Conservation (phyloP, 768 basidiomycete genomes). For the Pleurotus tuber-regium region DNA sequence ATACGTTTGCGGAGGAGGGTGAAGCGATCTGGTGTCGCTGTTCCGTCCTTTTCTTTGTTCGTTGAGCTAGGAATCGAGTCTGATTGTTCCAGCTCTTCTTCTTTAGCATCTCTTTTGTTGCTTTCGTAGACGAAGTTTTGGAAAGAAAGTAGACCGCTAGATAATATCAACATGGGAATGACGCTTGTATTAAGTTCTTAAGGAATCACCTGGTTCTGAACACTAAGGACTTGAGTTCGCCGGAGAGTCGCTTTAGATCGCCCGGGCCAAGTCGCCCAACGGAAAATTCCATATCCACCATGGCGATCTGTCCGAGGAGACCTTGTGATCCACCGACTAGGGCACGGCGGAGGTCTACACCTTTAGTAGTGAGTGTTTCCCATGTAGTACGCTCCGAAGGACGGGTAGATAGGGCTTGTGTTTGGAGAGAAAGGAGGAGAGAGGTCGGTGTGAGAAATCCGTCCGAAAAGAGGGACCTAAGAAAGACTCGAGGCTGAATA, state of each 20-base stretch:
- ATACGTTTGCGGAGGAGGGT: constrained; percentile 26
- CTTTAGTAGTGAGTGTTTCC: constrained; percentile 25
- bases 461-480: not conserved
- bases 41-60: not conserved
- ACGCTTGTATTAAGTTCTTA: too few species aligned
- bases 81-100: constrained; percentile 8
- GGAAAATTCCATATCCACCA: constrained; percentile 40
- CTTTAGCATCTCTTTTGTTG: constrained; percentile 25
- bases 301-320: constrained; percentile 32
- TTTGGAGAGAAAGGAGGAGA: constrained; percentile 31
- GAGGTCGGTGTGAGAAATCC: constrained; percentile 19
- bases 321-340: constrained; percentile 30
- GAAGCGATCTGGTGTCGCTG: constrained; percentile 24
- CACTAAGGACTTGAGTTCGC: constrained; percentile 36
- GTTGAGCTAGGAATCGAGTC: not conserved
- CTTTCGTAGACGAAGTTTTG: constrained; percentile 32
- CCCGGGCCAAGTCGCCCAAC: constrained; percentile 40
- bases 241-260: constrained; percentile 37
- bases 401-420: constrained; percentile 24
- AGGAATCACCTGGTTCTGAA: constrained; percentile 36
- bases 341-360: constrained; percentile 21
- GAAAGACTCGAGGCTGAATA: too few species aligned
- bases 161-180: too few species aligned
- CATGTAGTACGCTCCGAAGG: constrained; percentile 36
- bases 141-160: constrained; percentile 37